Evolutionary conservation across 2,329 filamentous ascomycete species (phyloP).

Genomic region (Knufia petricola): DNA sequence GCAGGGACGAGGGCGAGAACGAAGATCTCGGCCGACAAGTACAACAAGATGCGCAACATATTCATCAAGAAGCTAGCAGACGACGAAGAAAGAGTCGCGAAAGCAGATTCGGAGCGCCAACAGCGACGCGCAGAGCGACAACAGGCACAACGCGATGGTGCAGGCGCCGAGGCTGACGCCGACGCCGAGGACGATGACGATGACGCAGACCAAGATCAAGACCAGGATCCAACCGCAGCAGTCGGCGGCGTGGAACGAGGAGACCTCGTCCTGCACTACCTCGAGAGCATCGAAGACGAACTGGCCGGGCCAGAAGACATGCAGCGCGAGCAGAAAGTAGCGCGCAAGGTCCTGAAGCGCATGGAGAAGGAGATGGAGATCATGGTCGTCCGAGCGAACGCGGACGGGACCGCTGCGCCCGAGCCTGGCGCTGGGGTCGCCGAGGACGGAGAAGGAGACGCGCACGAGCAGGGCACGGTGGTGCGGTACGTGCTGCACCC

Average conservation of each 20-base stretch:
- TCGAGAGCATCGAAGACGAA: conserved; percentile 81
- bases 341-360: conserved; percentile 79
- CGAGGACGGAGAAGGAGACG: background rate
- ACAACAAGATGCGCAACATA: conserved; percentile 78
- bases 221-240: background rate
- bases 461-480: background rate
- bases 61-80: conserved; percentile 75
- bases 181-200: background rate
- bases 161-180: background rate
- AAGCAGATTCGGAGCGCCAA: conserved; percentile 46
- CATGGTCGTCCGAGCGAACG: background rate
- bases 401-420: background rate
- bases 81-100: conserved; percentile 55
- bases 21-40: conserved; percentile 92
- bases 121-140: background rate
- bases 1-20: conserved; percentile 48
- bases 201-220: background rate
- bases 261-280: conserved; percentile 75
- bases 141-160: background rate
- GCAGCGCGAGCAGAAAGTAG: conserved; percentile 61
- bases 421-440: background rate
- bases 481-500: conserved; percentile 9
- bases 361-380: conserved; percentile 65
- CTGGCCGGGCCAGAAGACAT: conserved; percentile 73
- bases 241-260: conserved; percentile 66